Base-by-base conservation (phyloP, 192 early-diverging fungal species). In the Backusella parvicylindrica region DNA sequence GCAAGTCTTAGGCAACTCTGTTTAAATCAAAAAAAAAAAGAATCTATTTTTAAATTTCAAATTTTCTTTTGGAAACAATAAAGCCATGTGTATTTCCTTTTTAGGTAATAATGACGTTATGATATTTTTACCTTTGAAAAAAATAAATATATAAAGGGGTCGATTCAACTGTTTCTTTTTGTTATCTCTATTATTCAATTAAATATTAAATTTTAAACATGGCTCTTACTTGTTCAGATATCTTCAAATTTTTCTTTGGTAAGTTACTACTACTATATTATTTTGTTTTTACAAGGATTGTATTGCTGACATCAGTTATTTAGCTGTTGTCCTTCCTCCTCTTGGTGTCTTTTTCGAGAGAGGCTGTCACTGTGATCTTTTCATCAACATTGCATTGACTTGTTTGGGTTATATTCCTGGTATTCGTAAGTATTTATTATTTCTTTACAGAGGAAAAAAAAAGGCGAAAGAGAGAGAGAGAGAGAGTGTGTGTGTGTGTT, bases 321-420 rank as follows among this genome's bases (percentile, higher is more conserved):
- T 56, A 72, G 77, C 77, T 30, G 38, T 79, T 63, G 40, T 79
- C 79, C 77, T 92, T 16, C 91, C 91, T 15, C 91, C 91, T 37
- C 72, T 91, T 2, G 88, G 85, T 43, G 91, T 90, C 69, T 85
- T 92, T 64, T 77, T 92, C 41, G 89, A 89, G 73, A 81, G 84
- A 28, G 90, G 89, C 12, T 86, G 80, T 71, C 63, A 64, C 23
- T 75, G 67, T 9, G 88, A 90, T 66, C 71, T 91, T 8, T 64
- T 88, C 30, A 88, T 92, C 63, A 91, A 92, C 79, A 81, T 92
- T 47, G 64, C 75, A n/a, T 80, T 92, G 65, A 91, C 90, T 0
- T 75, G 91, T 64, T 82, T 92, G 13, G 89, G 89, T n/a, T 87
- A 70, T 60, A 32, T 92, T 31, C 89, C 89, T 5, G 91, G 90